These are phyloP conservation scores for Sextonia rubra DNA, from an alignment of 164 flowering plant genomes.

Conservation along the genomic window DNA sequence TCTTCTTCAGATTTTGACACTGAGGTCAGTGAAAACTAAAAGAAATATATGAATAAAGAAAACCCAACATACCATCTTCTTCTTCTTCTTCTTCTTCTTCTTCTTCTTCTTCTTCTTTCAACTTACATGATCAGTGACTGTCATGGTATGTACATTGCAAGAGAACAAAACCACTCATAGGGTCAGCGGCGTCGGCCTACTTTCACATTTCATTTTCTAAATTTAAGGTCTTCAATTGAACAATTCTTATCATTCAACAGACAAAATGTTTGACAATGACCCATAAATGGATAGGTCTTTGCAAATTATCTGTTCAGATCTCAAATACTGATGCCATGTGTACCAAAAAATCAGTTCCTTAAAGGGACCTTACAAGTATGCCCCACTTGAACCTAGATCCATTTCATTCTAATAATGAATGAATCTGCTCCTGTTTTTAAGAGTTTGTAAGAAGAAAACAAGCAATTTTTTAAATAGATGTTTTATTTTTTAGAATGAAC, in stretches of 20 bases:
- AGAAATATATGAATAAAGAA: background rate
- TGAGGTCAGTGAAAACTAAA: conserved; percentile 38
- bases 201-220: background rate
- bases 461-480: too few species aligned
- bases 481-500: too few species aligned
- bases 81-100: too few species aligned
- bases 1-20: conserved; percentile 80
- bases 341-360: background rate
- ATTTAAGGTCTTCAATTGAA: background rate
- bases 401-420: too few species aligned
- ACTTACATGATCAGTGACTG: background rate
- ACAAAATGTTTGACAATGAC: background rate
- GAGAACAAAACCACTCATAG: background rate
- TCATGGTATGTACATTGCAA: background rate
- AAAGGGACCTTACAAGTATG: too few species aligned
- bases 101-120: background rate
- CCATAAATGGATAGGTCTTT: background rate
- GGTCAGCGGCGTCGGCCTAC: background rate
- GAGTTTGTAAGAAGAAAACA: too few species aligned
- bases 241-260: background rate
- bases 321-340: background rate
- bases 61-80: background rate
- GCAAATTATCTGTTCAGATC: background rate
- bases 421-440: too few species aligned
- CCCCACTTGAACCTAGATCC: too few species aligned